Percentiles rank a stretch among this genome's conserved stretches.
Conservation (phyloP, 2,329 filamentous ascomycete species). For the Alternaria consortialis region DNA sequence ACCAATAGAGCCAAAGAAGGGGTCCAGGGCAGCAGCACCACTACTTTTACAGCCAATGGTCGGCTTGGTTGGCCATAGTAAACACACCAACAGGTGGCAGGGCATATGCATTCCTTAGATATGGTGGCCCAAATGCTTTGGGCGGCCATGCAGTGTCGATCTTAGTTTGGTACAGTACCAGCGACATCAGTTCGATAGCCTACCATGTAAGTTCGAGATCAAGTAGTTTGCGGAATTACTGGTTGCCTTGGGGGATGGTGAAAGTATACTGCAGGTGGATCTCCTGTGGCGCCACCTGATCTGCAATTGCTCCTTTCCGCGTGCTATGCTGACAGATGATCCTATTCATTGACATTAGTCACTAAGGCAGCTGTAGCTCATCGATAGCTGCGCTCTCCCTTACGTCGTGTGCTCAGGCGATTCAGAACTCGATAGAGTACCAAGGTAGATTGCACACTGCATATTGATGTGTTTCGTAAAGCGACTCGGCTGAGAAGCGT, state of each 20-base stretch:
- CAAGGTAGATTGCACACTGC: not conserved
- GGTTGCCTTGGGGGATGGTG: not conserved
- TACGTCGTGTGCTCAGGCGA: not conserved
- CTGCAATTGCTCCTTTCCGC: not conserved
- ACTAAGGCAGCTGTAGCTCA: not conserved
- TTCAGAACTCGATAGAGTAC: not conserved
- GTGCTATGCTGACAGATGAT: not conserved
- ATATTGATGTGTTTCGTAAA: not conserved
- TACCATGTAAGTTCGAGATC: not conserved
- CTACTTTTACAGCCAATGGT: not conserved
- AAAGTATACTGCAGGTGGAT: conserved; percentile 1
- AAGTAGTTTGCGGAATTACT: not conserved
- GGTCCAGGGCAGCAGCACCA: not conserved
- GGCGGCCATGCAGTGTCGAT: not conserved
- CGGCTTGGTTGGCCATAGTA: not conserved
- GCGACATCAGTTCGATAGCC: not conserved
- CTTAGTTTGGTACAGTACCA: not conserved
- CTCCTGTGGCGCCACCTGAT: not conserved
- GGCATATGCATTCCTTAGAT: not conserved
- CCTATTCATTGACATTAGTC: not conserved
- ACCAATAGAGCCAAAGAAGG: not conserved
- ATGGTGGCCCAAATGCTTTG: not conserved
- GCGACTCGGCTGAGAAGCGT: not conserved
- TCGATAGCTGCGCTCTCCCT: not conserved
- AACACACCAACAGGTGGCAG: not conserved